Evolutionary conservation across 2,329 filamentous ascomycete genomes (phyloP), one percentile per base, ranked within the genome.

Genomic region (Pseudogymnoascus sp.): DNA sequence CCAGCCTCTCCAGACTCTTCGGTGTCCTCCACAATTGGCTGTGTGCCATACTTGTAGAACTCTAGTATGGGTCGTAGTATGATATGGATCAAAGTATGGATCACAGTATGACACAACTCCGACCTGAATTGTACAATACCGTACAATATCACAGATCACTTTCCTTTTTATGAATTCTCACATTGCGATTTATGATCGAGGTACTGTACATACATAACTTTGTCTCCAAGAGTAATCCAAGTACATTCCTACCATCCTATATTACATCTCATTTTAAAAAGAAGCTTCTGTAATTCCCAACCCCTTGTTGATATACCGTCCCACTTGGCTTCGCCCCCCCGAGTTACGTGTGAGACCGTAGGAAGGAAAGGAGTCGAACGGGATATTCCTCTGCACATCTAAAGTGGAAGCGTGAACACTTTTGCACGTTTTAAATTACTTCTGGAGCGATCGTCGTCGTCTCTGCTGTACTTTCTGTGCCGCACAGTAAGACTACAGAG

Each of bases 251-350:
- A 5, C n/a, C n/a, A 16, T 9, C 21, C 16, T 45, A 31, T 16
- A 52, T 31, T 52, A 2, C 45, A 6, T 16, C 45, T 52, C 45
- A 52, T 52, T 52, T 52, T 52, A 52, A 52, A 52, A 52, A 52
- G 45, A 52, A 52, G 45, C 45, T 52, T 52, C 45, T 52, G 25
- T 52, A 52, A 52, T 52, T 52, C 45, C 45, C n/a, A 16, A 18
- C 45, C 45, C 45, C 45, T 31, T 16, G 45, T 52, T 31, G 25
- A 52, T 52, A 31, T 52, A 11, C 45, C 25, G 45, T 52, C 45
- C 45, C 45, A 52, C 45, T 52, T 52, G 45, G 14, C 45, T 52
- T 52, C 45, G 45, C 45, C 45, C 45, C 45, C 25, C 25, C 45
- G 45, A 52, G 7, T 2, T 25, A 52, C 45, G 23, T 52, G 14